Base-by-base conservation (phyloP, 768 basidiomycete genomes). In the Vararia minispora region DNA sequence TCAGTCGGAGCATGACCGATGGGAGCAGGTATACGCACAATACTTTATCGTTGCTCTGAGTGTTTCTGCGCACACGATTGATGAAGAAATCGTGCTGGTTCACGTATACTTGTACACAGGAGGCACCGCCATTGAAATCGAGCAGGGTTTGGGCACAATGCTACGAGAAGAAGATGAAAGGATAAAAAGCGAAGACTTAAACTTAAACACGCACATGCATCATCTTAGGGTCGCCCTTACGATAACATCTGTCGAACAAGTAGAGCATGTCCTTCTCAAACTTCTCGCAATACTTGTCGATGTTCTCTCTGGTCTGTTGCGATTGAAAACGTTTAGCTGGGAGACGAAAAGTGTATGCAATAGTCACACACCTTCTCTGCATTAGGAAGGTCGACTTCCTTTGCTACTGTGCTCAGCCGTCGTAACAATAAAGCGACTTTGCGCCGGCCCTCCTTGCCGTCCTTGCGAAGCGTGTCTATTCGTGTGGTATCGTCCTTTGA, bases 11-110 rank as follows among this genome's bases (percentile, higher is more conserved):
- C n/a, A 26, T 28, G 18, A 6, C 8, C 23, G 33, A 32, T 18
- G 3, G 8, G 12, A 35, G 18, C 18, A 7, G 35, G 25, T 23
- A 25, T 23, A 57, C 72, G 37, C 40, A 82, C 75, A 82, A 55
- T 39, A 71, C 35, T n/a, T 65, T 64, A 50, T 80, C 78, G 23
- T 73, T 66, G 28, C 62, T 59, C 11, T 69, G 60, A 42, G 69
- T 68, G 23, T 66, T 66, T 37, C 79, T 80, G 25, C 82, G 77
- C 27, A 88, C 77, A 38, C 87, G 76, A 55, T 92, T 92, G 57
- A 98, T 97, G 68, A 99, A 99, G 67, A 99, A 99, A 56, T 98
- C 95, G 51, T 99, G 95, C 55, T 99, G 95, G 52, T 98, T 99
- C 39, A 99, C 95, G 52, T 98, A 99, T 10, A 98, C 88, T 59